Evolutionary conservation across 108 stramenopile species (phyloP).

Genomic region (Chaetoceros muelleri): DNA sequence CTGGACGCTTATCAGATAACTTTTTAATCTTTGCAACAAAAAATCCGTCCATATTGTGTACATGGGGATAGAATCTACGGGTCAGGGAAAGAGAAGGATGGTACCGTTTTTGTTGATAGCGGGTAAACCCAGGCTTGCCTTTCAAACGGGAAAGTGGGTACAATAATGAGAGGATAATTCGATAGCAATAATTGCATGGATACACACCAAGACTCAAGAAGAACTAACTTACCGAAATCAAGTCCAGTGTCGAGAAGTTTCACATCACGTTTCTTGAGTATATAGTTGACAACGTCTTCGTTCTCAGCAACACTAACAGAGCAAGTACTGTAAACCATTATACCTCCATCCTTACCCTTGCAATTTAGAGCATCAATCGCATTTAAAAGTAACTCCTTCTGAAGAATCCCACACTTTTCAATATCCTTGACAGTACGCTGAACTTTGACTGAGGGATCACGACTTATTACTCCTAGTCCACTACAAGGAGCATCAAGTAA

Average conservation of each 20-base stretch:
- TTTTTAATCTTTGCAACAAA: slow-evolving; percentile 97
- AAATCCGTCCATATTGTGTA: slow-evolving; percentile 99
- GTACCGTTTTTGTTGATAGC: slow-evolving; percentile 91
- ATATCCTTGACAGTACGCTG: slow-evolving; percentile 91
- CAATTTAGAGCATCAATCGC: slow-evolving; percentile 94
- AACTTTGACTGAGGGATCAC: slow-evolving; percentile 95
- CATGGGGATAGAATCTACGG: slow-evolving; percentile 97
- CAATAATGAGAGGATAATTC: too few species aligned
- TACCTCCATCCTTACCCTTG: slow-evolving; percentile 87
- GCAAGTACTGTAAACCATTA: slow-evolving; percentile 98
- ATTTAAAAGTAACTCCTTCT: slow-evolving; percentile 95
- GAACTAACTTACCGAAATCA: slow-evolving; percentile 63
- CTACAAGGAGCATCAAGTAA: slow-evolving; percentile 98
- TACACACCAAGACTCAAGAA: too few species aligned
- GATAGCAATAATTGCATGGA: not conserved
- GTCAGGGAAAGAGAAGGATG: slow-evolving; percentile 92
- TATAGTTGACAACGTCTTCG: slow-evolving; percentile 98
- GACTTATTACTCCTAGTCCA: slow-evolving; percentile 95
- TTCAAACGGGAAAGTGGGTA: not conserved
- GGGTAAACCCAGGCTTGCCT: slow-evolving; percentile 89
- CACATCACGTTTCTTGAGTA: slow-evolving; percentile 88
- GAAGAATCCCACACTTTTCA: slow-evolving; percentile 82
- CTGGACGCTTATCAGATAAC: slow-evolving; percentile 56
- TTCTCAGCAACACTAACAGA: slow-evolving; percentile 95
- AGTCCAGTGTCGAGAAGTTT: slow-evolving; percentile 88